Conservation (phyloP, 106 monocot genomes). For the Acorus calamus region DNA sequence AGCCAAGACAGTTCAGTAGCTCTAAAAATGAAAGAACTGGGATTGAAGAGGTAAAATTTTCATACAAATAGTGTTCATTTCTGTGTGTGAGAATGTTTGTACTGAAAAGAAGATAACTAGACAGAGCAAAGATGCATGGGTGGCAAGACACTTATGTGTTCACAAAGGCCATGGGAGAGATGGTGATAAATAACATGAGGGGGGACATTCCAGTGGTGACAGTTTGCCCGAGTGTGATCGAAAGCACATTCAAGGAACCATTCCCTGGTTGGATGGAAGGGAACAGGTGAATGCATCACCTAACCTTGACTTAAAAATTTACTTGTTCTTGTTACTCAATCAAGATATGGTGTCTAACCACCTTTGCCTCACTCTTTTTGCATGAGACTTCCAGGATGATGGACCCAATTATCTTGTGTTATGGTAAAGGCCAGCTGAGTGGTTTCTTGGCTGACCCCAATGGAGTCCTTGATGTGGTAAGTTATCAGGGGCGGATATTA, state of each 20-base stretch:
- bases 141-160: slow-evolving; percentile 93
- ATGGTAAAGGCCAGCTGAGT: slow-evolving; percentile 80
- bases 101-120: neutral
- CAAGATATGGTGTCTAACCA: neutral
- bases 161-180: slow-evolving; percentile 96
- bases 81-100: no score
- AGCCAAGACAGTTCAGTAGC: slow-evolving; percentile 11
- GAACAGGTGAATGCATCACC: slow-evolving; percentile 38
- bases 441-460: slow-evolving; percentile 67
- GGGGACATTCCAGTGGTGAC: slow-evolving; percentile 77
- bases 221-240: slow-evolving; percentile 73
- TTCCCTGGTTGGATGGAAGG: slow-evolving; percentile 99
- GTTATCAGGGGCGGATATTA: neutral
- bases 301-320: no score
- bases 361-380: neutral
- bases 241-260: slow-evolving; percentile 74
- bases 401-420: slow-evolving; percentile 78
- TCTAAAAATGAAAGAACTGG: slow-evolving; percentile 68
- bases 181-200: slow-evolving; percentile 60
- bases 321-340: no score
- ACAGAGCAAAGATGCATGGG: slow-evolving; percentile 66
- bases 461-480: slow-evolving; percentile 80
- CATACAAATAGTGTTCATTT: neutral
- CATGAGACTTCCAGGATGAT: slow-evolving; percentile 51
- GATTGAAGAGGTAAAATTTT: slow-evolving; percentile 35